Evolutionary conservation across 352 stramenopile species (phyloP), one percentile per base, ranked within the genome.

Genomic region (Phytophthora niederhauseri): DNA sequence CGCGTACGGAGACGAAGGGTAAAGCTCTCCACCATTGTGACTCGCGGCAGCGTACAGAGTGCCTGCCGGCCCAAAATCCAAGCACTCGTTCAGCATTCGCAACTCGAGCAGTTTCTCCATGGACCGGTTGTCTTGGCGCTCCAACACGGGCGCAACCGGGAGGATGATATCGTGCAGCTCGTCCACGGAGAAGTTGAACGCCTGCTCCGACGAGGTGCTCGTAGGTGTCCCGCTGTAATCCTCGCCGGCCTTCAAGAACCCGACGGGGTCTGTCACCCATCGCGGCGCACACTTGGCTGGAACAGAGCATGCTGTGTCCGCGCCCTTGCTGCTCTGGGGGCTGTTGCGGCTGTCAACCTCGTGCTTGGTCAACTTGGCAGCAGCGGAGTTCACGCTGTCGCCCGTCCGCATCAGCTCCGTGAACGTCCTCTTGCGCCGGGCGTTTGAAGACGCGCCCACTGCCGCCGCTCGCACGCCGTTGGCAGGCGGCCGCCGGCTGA

Each of bases 121-220:
- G 24, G 64, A 62, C 26, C 64, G 63, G 19, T 5, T 59, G 17
- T 77, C 64, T 14, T 68, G 57, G 28, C 65, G 65, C 46, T 80
- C 68, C 20, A 61, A 55, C 24, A 64, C 66, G 3, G 52, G 38
- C 1, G 46, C 61, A 15, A 68, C 36, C 22, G 72, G 61, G 17
- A 79, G 38, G 17, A 76, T 66, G 26, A 80, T 68, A n/a, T 82
- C 72, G 31, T 72, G 59, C 53, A 80, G 72, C 34, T 78, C 72
- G 24, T 82, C 75, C 12, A 70, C 61, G 2, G 53, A 68, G 12
- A 78, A 78, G 28, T 67, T 77, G 12, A 77, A 72, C 0, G 55
- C 14, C 52, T 72, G 65, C 20, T 80, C 73, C 26, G 51, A 68
- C n/a, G 75, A 72, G 11, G 60, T 30, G 24, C 63, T 76, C 4